phyloP scores from a whole-genome alignment of 2,329 filamentous ascomycete genomes.

The Ophiostoma quercus region DNA sequence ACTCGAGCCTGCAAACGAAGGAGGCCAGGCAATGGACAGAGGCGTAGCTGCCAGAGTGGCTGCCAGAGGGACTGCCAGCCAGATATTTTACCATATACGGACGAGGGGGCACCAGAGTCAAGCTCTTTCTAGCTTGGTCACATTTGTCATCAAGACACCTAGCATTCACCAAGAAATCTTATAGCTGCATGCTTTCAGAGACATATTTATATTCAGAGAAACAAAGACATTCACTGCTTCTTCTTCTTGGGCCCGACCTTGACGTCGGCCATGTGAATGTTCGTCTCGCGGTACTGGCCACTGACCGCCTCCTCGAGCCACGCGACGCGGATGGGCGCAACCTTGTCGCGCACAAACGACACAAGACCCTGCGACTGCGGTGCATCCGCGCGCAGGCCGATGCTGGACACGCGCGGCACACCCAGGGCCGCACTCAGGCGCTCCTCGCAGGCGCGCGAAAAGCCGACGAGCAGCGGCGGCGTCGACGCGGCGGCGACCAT shows the following conservation, averaged over 20 bases:
- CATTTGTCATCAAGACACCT: neutral
- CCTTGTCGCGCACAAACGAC: slow-evolving; percentile 49
- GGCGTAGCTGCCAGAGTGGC: no score
- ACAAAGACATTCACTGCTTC: slow-evolving; percentile 6
- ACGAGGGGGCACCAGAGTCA: no score
- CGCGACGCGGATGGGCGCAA: slow-evolving; percentile 47
- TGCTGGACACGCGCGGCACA: slow-evolving; percentile 59
- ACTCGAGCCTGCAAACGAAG: neutral
- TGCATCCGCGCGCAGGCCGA: slow-evolving; percentile 54
- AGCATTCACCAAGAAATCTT: neutral
- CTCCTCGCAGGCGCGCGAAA: slow-evolving; percentile 56
- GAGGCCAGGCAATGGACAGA: neutral
- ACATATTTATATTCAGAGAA: no score
- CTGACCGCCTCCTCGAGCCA: slow-evolving; percentile 51
- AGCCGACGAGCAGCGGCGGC: slow-evolving; percentile 54
- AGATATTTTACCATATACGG: no score
- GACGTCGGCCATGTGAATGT: slow-evolving; percentile 44
- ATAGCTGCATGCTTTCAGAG: no score
- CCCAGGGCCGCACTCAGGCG: slow-evolving; percentile 53
- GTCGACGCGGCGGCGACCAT: slow-evolving; percentile 34
- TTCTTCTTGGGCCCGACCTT: slow-evolving; percentile 37
- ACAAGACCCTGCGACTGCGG: slow-evolving; percentile 54
- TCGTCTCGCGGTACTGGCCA: slow-evolving; percentile 42
- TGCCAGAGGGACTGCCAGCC: neutral
- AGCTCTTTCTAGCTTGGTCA: neutral